Evolutionary conservation across 768 basidiomycete genomes (phyloP).

Genomic region (Trichaptum fuscoviolaceum): DNA sequence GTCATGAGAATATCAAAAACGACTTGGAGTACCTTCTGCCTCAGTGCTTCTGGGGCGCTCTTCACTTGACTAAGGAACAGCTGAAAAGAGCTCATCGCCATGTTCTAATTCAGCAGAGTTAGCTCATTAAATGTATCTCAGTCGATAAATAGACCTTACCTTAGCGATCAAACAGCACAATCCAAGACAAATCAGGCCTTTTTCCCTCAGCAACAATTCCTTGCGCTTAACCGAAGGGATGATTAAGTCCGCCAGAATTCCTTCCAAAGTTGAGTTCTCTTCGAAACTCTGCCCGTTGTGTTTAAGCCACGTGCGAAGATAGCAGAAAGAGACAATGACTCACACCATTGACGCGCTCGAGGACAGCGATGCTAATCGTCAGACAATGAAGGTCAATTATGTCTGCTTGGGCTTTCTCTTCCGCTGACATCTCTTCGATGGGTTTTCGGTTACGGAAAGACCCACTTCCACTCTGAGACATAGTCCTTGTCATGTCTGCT

Average conservation of each 20-base stretch:
- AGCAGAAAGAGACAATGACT: conserved; percentile 12
- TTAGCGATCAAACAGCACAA: conserved; percentile 83
- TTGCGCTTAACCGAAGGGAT: conserved; percentile 88
- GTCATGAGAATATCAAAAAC: conserved; percentile 48
- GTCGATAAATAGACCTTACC: conserved; percentile 28
- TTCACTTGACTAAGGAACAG: conserved; percentile 43
- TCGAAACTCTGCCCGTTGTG: conserved; percentile 40
- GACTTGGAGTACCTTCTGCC: conserved; percentile 38
- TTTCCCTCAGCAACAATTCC: conserved; percentile 74
- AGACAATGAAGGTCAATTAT: conserved; percentile 39
- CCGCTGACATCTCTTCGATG: conserved; percentile 24
- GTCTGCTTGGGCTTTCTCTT: conserved; percentile 29
- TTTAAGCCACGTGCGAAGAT: background rate
- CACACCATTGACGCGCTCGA: conserved; percentile 45
- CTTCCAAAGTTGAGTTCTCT: conserved; percentile 67
- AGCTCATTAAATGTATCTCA: conserved; percentile 12
- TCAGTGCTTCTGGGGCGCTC: conserved; percentile 35
- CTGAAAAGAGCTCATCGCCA: conserved; percentile 42
- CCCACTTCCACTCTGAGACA: conserved; percentile 6
- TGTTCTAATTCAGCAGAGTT: conserved; percentile 23
- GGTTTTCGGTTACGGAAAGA: conserved; percentile 8
- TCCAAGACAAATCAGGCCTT: conserved; percentile 75
- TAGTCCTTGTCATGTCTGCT: conserved; percentile 11
- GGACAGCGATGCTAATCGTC: conserved; percentile 36
- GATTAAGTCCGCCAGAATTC: conserved; percentile 73